phyloP scores from a whole-genome alignment of 208 protist species.

The Trypanosomatidae sp. region DNA sequence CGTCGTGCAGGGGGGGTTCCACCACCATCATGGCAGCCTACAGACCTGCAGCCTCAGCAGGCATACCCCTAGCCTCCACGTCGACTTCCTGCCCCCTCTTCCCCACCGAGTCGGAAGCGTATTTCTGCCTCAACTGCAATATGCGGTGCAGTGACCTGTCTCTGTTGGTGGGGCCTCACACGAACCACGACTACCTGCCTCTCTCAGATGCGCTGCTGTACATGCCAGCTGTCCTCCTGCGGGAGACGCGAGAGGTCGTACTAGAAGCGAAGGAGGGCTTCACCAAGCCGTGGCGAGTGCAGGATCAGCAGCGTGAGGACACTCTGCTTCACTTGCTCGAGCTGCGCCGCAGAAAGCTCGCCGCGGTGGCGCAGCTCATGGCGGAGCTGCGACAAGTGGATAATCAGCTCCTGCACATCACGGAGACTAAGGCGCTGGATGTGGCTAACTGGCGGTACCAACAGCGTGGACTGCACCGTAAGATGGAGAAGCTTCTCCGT shows the following conservation, averaged over 20 bases:
- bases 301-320: conserved; percentile 32
- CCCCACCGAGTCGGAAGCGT: conserved; percentile 28
- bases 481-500: conserved; percentile 17
- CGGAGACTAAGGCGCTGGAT: conserved; percentile 43
- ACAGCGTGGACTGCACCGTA: conserved; percentile 19
- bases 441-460: conserved; percentile 60
- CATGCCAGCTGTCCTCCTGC: conserved; percentile 48
- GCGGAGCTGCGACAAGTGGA: conserved; percentile 44
- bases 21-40: neutral
- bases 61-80: neutral
- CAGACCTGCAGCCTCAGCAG: neutral
- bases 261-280: conserved; percentile 36
- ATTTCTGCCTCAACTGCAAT: conserved; percentile 74
- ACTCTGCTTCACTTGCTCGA: conserved; percentile 30
- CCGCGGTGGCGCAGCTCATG: conserved; percentile 38
- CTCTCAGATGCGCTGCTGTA: conserved; percentile 41
- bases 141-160: conserved; percentile 43
- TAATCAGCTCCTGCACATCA: conserved; percentile 27
- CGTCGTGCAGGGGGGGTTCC: neutral
- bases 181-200: conserved; percentile 56
- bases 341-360: conserved; percentile 26
- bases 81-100: conserved; percentile 21
- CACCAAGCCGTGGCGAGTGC: conserved; percentile 37
- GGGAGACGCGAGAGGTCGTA: conserved; percentile 38
- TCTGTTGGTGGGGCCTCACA: conserved; percentile 73